These are phyloP conservation scores for Diplodia corticola DNA, from an alignment of 2,329 filamentous ascomycete genomes.

Conservation along the genomic window DNA sequence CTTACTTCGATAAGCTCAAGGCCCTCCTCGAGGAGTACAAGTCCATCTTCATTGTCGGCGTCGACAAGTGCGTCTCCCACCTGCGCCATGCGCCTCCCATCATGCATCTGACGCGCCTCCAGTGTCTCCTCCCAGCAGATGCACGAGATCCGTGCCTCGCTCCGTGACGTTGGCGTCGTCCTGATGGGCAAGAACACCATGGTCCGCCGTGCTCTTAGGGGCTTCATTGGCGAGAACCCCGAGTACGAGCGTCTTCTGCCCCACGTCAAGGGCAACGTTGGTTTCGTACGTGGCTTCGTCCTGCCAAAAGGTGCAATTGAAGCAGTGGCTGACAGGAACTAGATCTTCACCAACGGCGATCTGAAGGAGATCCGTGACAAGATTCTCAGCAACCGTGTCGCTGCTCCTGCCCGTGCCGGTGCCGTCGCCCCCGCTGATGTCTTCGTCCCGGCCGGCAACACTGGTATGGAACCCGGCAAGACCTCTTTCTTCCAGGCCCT, in stretches of 20 bases:
- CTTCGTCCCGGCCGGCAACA: slow-evolving; percentile 96
- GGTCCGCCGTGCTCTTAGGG: slow-evolving; percentile 96
- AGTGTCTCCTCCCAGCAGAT: slow-evolving; percentile 99
- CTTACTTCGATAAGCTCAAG: slow-evolving; percentile 99
- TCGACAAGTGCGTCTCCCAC: slow-evolving; percentile 29
- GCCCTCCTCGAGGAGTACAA: slow-evolving; percentile 92
- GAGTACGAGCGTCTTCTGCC: slow-evolving; percentile 98
- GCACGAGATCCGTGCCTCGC: slow-evolving; percentile 96
- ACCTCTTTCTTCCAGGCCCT: slow-evolving; percentile 99
- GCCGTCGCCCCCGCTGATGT: slow-evolving; percentile 92
- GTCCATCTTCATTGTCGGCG: slow-evolving; percentile 93
- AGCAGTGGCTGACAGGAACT: slow-evolving; percentile 41
- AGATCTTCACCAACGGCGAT: slow-evolving; percentile 99
- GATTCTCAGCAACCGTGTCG: slow-evolving; percentile 95
- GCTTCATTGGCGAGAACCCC: slow-evolving; percentile 83
- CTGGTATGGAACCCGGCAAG: slow-evolving; percentile 99
- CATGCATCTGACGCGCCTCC: slow-evolving; percentile 61
- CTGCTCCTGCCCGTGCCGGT: slow-evolving; percentile 96
- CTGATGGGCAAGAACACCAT: slow-evolving; percentile 99
- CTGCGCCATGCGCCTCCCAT: background rate
- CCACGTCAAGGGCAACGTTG: slow-evolving; percentile 71
- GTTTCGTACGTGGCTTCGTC: slow-evolving; percentile 23
- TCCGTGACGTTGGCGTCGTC: slow-evolving; percentile 90
- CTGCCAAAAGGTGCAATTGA: background rate
- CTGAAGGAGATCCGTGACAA: slow-evolving; percentile 91